Evolutionary conservation across 2,329 filamentous ascomycete genomes (phyloP).

Genomic region (Penicillium capsulatum): DNA sequence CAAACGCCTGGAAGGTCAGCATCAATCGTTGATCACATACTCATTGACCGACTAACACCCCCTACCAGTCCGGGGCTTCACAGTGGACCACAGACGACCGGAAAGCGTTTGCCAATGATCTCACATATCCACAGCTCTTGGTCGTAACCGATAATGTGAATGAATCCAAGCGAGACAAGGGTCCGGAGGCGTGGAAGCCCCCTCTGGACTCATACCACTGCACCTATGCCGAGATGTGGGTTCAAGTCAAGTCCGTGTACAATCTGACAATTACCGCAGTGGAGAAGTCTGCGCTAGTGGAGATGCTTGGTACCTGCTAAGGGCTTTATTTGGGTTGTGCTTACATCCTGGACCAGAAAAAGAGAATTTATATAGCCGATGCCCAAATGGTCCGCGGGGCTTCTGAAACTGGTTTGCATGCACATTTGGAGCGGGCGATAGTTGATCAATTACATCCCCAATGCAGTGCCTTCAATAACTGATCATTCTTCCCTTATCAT

Average conservation of each 20-base stretch:
- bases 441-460: too few species aligned
- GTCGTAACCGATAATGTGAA: constrained; percentile 77
- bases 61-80: constrained; percentile 56
- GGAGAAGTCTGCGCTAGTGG: constrained; percentile 65
- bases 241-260: constrained; percentile 73
- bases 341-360: too few species aligned
- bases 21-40: neutral
- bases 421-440: too few species aligned
- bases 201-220: constrained; percentile 66
- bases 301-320: constrained; percentile 63
- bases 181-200: constrained; percentile 74
- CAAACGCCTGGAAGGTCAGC: constrained; percentile 70
- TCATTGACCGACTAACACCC: neutral
- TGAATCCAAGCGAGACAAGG: constrained; percentile 65
- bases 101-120: constrained; percentile 70
- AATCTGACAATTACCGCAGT: constrained; percentile 62
- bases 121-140: constrained; percentile 69
- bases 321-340: too few species aligned
- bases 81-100: constrained; percentile 66
- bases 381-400: too few species aligned
- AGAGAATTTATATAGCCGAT: too few species aligned
- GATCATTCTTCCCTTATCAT: too few species aligned
- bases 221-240: constrained; percentile 72
- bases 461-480: too few species aligned
- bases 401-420: too few species aligned